phyloP scores from a whole-genome alignment of 306 rosid species.

The Herpetospermum pedunculosum region DNA sequence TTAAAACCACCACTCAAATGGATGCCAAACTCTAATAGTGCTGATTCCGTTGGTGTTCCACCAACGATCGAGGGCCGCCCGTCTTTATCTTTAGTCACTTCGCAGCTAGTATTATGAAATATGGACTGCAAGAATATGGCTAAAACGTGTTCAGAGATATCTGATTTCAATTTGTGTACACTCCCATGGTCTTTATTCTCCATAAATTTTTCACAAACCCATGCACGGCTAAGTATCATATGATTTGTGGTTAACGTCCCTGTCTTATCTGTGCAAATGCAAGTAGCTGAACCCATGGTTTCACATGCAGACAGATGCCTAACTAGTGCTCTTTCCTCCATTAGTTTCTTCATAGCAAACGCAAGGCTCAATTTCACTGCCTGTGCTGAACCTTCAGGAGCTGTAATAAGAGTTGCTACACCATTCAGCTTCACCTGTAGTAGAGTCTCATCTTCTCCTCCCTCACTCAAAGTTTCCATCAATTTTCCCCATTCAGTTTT shows the following conservation, averaged over 20 bases:
- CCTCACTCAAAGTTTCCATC: conserved; percentile 87
- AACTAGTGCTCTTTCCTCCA: conserved; percentile 81
- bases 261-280: conserved; percentile 97
- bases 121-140: conserved; percentile 54
- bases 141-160: conserved; percentile 34
- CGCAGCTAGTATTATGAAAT: conserved; percentile 73
- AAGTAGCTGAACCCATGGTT: conserved; percentile 92
- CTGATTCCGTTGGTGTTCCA: conserved; percentile 93
- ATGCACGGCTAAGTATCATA: conserved; percentile 66
- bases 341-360: conserved; percentile 89
- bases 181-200: conserved; percentile 37
- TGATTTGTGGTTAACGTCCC: conserved; percentile 89
- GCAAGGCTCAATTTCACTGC: conserved; percentile 99
- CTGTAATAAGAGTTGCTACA: conserved; percentile 88
- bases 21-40: conserved; percentile 65
- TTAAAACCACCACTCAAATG: conserved; percentile 61
- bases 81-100: conserved; percentile 51
- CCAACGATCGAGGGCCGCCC: conserved; percentile 61
- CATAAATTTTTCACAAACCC: conserved; percentile 43
- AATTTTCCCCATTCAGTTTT: conserved; percentile 97
- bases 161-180: conserved; percentile 30
- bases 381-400: conserved; percentile 92
- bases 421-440: conserved; percentile 95
- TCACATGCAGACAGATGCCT: conserved; percentile 96
- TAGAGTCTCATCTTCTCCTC: conserved; percentile 97